A percentile compares a stretch with the other conserved stretches of the same genome.
phyloP scores from a whole-genome alignment of 2,329 filamentous ascomycete species.

The Raffaelea deltoideospora region DNA sequence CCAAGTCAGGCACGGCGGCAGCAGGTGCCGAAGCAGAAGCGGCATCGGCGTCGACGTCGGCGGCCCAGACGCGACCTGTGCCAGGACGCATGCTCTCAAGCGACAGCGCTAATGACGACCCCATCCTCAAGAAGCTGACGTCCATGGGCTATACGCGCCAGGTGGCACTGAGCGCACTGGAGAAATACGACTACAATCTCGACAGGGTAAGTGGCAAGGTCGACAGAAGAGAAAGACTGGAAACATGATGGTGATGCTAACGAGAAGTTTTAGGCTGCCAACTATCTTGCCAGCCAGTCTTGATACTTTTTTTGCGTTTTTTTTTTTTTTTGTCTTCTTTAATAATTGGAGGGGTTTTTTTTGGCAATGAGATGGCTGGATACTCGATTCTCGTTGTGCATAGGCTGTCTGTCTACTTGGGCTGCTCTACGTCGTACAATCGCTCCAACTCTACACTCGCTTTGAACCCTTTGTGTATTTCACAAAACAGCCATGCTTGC shows the following conservation, averaged over 20 bases:
- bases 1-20: constrained; percentile 12
- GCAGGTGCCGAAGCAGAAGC: constrained; percentile 9
- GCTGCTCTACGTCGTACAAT: background rate
- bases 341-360: background rate
- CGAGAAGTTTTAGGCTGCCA: constrained; percentile 39
- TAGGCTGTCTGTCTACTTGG: too few species aligned
- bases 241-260: too few species aligned
- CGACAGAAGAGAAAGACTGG: too few species aligned
- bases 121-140: constrained; percentile 77
- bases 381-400: too few species aligned
- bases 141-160: constrained; percentile 72
- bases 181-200: constrained; percentile 92
- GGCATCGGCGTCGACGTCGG: constrained; percentile 7
- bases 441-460: background rate
- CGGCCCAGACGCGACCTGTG: constrained; percentile 12
- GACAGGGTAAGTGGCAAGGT: constrained; percentile 82
- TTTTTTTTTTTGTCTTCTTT: background rate
- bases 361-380: too few species aligned
- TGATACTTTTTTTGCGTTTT: constrained; percentile 12
- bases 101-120: constrained; percentile 73
- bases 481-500: too few species aligned
- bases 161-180: constrained; percentile 64
- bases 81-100: constrained; percentile 54
- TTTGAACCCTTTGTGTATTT: too few species aligned
- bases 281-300: constrained; percentile 39